Base-by-base conservation (phyloP, 2,329 filamentous ascomycete genomes). In the Xylogone sp. region DNA sequence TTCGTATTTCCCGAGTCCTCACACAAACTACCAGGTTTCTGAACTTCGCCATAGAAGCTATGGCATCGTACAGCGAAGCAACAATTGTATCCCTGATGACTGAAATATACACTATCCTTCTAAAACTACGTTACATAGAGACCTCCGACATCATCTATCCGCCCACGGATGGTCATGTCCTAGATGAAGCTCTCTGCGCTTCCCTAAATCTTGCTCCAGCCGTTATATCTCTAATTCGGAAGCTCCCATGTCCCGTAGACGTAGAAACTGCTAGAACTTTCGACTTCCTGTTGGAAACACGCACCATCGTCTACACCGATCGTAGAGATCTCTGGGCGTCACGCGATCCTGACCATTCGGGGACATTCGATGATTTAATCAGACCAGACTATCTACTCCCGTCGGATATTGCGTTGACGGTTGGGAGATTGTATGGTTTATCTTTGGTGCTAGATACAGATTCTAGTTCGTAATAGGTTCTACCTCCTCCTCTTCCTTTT, bases 221-320 rank as follows among this genome's bases (percentile, higher is more conserved):
- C 6, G 43, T 50, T 21, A 42, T 50, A 18, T 50, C 49, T 42
- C 31, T 50, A 18, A 50, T 50, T 27, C 22, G 46, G 21, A 50
- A 24, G 43, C 19, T 50, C 9, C 49, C 43, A n/a, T 50, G 34
- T 39, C 34, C 34, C n/a, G n/a, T 39, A 16, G 34, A 39, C 34
- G 34, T 9, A 39, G 34, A 39, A 39, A 39, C 34, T 7, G 34
- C 34, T 16, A 13, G 8, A 39, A 39, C 4, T 16, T 39, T 39
- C n/a, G 34, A 39, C 5, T 39, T 39, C n/a, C 34, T 39, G 8
- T 5, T 18, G 34, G 34, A 39, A 39, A 9, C 34, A 18, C 34
- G 34, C 13, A 18, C 34, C 5, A 18, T 39, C 34, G 13, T 39
- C 10, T 39, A 39, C n/a, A 39, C 34, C n/a, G 34, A 39, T 16